phyloP scores from a whole-genome alignment of 768 basidiomycete genomes.

The Russula olivacea region DNA sequence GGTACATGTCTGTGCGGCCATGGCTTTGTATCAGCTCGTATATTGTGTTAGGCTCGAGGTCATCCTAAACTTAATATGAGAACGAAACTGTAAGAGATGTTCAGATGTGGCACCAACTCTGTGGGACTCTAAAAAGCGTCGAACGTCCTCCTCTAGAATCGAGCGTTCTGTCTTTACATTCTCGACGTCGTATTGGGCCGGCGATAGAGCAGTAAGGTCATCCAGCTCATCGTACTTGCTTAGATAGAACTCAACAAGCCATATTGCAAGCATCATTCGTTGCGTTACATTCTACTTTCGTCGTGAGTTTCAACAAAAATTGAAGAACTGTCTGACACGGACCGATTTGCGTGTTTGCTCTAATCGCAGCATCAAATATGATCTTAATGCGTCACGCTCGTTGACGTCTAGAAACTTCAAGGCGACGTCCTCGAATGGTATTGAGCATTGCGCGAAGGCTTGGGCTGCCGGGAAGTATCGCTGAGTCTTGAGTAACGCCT shows the following conservation, averaged over 20 bases:
- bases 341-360: conserved; percentile 82
- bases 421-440: conserved; percentile 85
- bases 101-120: conserved; percentile 47
- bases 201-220: conserved; percentile 86
- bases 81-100: not conserved
- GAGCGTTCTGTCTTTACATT: conserved; percentile 73
- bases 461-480: conserved; percentile 90
- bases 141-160: conserved; percentile 88
- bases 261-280: conserved; percentile 95
- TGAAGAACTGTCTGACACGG: conserved; percentile 27
- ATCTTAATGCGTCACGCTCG: conserved; percentile 85
- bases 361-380: conserved; percentile 82
- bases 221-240: conserved; percentile 96
- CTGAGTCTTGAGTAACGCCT: conserved; percentile 68
- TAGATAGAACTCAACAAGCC: conserved; percentile 96
- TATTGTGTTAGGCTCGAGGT: conserved; percentile 77
- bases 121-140: conserved; percentile 91
- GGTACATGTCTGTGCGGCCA: conserved; percentile 86
- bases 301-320: not conserved
- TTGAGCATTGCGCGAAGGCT: conserved; percentile 83
- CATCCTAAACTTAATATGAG: conserved; percentile 44
- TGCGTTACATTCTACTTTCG: conserved; percentile 74
- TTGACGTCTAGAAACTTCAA: conserved; percentile 85
- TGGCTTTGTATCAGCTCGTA: conserved; percentile 94
- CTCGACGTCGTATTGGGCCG: conserved; percentile 72